phyloP scores from a whole-genome alignment of 352 stramenopile genomes.

The Globisporangium paddicum region DNA sequence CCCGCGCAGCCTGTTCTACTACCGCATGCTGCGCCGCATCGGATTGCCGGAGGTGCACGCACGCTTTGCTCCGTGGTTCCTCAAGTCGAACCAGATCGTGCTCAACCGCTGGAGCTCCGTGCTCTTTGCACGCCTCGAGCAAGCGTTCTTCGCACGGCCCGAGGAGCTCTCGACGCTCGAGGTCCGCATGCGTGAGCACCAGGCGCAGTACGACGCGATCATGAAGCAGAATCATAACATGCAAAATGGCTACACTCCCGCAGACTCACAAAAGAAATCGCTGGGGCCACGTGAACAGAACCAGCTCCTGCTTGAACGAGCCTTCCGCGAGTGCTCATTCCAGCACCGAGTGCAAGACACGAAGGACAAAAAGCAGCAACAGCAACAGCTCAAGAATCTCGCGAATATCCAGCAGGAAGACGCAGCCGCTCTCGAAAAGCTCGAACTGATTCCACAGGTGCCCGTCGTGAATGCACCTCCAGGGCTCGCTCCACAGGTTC shows the following conservation, averaged over 20 bases:
- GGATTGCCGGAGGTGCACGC: constrained; percentile 67
- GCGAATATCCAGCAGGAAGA: constrained; percentile 29
- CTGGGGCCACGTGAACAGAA: constrained; percentile 48
- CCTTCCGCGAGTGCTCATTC: constrained; percentile 72
- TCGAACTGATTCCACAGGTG: constrained; percentile 48
- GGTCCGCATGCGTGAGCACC: constrained; percentile 49
- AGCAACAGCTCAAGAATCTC: constrained; percentile 14
- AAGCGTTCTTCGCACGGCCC: constrained; percentile 49
- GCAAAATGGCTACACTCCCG: not conserved
- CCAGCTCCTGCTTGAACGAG: constrained; percentile 49
- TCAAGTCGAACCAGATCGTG: constrained; percentile 68
- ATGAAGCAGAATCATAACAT: constrained; percentile 20
- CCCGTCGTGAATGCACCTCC: constrained; percentile 31
- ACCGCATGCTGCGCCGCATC: constrained; percentile 67
- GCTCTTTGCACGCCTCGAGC: constrained; percentile 62
- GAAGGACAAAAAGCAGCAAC: constrained; percentile 14
- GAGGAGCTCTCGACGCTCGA: constrained; percentile 62
- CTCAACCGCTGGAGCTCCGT: constrained; percentile 65
- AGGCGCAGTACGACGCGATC: constrained; percentile 35
- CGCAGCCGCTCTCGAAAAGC: constrained; percentile 22
- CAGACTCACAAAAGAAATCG: not conserved
- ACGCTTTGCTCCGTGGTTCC: constrained; percentile 72
- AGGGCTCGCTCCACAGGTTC: constrained; percentile 53
- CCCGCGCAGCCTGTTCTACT: constrained; percentile 67
- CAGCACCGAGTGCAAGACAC: constrained; percentile 22